Base-by-base conservation (phyloP, 139 green algal genomes). In the Chlorella vulgaris region DNA sequence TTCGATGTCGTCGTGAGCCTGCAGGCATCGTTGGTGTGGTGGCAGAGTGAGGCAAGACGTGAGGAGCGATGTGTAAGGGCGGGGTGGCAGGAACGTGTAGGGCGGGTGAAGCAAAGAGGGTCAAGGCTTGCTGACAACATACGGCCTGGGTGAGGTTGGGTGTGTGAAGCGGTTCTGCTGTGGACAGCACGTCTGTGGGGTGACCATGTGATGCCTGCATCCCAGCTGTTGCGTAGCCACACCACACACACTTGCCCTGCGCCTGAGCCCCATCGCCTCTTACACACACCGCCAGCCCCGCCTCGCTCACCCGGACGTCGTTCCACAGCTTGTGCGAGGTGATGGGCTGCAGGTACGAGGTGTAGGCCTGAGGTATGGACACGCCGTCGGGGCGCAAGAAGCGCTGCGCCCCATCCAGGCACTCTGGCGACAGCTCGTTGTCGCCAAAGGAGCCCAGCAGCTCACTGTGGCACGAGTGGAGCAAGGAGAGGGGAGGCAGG, bases 351-450 rank as follows among this genome's bases (percentile, higher is more conserved):
- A 96, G 73, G 75, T 85, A 93, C 47, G 83, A 92, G 69, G 92
- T 96, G 87, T 97, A 98, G 29, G 82, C 76, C 47, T 78, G 61
- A 7, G 95, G 95, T 42, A 98, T 98, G 76, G 66, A 89, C 50
- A 97, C 84, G 40, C 95, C 95, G 28, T 86, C 92, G 0, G 86
- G 75, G 42, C 89, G 90, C 35, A 99, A 87, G 79, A 99, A 97
- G 51, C 94, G 86, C 89, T 97, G 93, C 47, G 94, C 93, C 26
- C 94, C 93, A 69, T 98, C 94, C 43, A 98, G 87, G 82, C 95
- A 98, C 90, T 99, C 97, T 21, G 97, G 97, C 0, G 87, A 95
- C 47, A 99, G 89, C 91, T 99, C 97, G 77, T 99, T 99, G 91
- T 99, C 97, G 5, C 97, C 96, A 84, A 99, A 99, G 3, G 90